Evolutionary conservation across 2,329 filamentous ascomycete species (phyloP), one percentile per base, ranked within the genome.

Genomic region (Pseudocercospora cruenta): DNA sequence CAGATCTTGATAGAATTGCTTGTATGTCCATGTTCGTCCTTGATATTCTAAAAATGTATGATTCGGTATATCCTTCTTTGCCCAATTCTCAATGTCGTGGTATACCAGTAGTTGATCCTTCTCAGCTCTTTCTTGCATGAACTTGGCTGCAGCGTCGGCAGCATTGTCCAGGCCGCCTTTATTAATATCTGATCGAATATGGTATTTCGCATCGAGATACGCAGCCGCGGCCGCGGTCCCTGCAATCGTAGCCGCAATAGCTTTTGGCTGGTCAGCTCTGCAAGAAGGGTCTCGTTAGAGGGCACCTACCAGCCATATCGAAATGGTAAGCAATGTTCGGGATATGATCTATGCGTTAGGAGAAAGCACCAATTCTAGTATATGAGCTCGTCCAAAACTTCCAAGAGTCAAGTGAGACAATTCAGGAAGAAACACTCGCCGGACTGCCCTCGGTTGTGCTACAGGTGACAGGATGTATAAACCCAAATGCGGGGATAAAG

Each of bases 201-300:
- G 87, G 71, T 86, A 88, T 80, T 90, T 92, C 62, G 87, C 91
- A 73, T 93, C 86, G 53, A 91, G 79, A 71, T 92, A 91, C 14
- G 84, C 83, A 43, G 73, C 73, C 14, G 70, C 67, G 10, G 73
- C 73, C 55, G 72, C 65, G 24, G 71, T 71, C 54, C 73, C 74
- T 36, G 73, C 72, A 58, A 73, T 43, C 49, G 71, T 70, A 63
- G 72, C 73, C 58, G 67, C 75, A 9, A 68, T 66, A 26, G 65
- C 65, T 65, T 24, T 28, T 16, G 22, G 16, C 26, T 51, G 33
- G 49, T 59, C 21, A 60, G 51, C 51, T 61, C 39, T 43, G 26
- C 36, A 26, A 22, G 14, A 10, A 28, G 49, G 24, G 36, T 36
- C 12, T 49, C n/a, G 12, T 19, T 28, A 9, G 39, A 33, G 14